Evolutionary conservation across 768 basidiomycete species (phyloP), one percentile per base, ranked within the genome.

Genomic region (Leccinum disarticulatum): DNA sequence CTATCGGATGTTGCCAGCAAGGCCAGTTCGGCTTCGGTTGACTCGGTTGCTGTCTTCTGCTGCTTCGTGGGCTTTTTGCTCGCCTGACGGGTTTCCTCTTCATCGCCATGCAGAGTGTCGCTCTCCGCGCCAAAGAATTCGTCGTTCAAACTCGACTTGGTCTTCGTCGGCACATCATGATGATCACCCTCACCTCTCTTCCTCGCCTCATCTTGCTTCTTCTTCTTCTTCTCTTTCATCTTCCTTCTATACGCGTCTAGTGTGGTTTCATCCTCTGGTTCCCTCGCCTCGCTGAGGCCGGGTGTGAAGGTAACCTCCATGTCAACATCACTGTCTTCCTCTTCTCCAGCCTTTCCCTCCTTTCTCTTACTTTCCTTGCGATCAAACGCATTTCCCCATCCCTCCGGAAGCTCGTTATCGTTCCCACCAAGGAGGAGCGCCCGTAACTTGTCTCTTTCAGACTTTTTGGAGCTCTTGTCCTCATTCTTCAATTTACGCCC

Each of bases 301-400:
- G 97, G 93, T 15, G 84, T 87, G 73, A 99, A 98, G 0, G 96
- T 98, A 68, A 99, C 90, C 76, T 98, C 89, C 91, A 99, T 91
- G 58, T 95, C 93, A 9, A 87, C 81, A 64, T 88, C 86, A 48
- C 74, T 54, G 3, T 60, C 62, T 9, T 61, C 79, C 43, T 74
- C 77, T 19, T 70, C 56, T 19, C 36, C 47, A 1, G 15, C 6
- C 22, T 58, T 59, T 6, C 52, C 36, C 9, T 49, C 60, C 10
- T 28, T 35, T 14, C 19, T 48, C 33, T 56, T 64, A 33, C 31
- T 61, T 3, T 41, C 33, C 33, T 70, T 65, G 46, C 61, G 53
- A 30, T 67, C 70, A 31, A 72, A 78, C 3, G 74, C 76, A 27
- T 77, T 77, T 43, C 84, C 84, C 93, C 95, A 94, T 10, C 93